Conservation (phyloP, 2,329 filamentous ascomycete genomes). For the Cytospora chrysosperma region DNA sequence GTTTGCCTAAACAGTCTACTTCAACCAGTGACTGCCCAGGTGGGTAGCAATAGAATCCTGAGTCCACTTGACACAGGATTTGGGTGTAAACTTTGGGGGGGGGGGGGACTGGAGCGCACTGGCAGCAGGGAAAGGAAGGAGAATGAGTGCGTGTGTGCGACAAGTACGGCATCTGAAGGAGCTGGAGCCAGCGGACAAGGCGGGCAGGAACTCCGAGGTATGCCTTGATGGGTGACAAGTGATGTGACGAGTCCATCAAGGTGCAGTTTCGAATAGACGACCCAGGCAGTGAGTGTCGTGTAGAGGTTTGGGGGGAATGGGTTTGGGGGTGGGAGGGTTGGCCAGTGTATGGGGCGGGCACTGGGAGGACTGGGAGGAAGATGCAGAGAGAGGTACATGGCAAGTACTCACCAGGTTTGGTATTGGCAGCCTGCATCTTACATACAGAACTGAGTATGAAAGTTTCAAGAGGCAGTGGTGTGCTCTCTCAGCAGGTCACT, state of each 20-base stretch:
- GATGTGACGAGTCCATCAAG: neutral
- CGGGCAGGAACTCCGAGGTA: neutral
- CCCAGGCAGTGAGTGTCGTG: neutral
- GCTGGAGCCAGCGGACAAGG: neutral
- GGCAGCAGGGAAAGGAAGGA: neutral
- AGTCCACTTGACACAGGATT: slow-evolving; percentile 12
- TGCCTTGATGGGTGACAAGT: neutral
- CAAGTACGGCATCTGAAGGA: neutral
- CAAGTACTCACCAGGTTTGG: slow-evolving; percentile 22
- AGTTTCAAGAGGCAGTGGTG: slow-evolving; percentile 10
- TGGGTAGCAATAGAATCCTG: neutral
- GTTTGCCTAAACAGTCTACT: slow-evolving; percentile 1
- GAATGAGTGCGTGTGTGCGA: neutral
- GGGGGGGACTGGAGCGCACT: neutral
- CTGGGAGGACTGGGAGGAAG: neutral
- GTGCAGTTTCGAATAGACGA: neutral
- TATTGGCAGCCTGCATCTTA: slow-evolving; percentile 25
- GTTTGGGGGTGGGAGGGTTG: neutral
- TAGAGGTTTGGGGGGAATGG: neutral
- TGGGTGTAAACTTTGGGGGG: neutral
- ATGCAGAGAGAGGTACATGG: slow-evolving; percentile 1
- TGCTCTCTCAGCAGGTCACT: slow-evolving; percentile 10
- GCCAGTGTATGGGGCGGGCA: too few species aligned
- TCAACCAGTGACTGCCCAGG: neutral
- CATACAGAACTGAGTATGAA: slow-evolving; percentile 14